These are phyloP conservation scores for Pseudohalonectria lignicola DNA, from an alignment of 2,329 filamentous ascomycete genomes.

Conservation along the genomic window DNA sequence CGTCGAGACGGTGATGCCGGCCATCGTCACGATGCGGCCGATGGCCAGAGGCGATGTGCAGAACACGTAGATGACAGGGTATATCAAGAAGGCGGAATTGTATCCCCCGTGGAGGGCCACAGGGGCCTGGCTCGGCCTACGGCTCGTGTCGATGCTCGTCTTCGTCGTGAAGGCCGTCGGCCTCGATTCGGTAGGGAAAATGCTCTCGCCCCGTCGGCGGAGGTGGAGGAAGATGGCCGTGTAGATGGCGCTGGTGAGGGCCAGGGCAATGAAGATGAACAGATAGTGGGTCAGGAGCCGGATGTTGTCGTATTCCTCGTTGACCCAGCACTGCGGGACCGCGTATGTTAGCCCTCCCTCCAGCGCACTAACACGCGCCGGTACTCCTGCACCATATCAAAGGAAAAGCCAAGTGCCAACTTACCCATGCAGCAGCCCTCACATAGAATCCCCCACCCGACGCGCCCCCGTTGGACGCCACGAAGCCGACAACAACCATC, in stretches of 20 bases:
- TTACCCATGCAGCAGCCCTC: slow-evolving; percentile 41
- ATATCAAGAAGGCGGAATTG: slow-evolving; percentile 40
- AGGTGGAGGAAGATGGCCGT: slow-evolving; percentile 23
- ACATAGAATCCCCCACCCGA: slow-evolving; percentile 30
- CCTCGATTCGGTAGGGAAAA: slow-evolving; percentile 1
- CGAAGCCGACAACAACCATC: slow-evolving; percentile 28
- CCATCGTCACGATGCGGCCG: slow-evolving; percentile 46
- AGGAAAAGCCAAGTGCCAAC: too few species aligned
- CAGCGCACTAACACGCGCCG: too few species aligned
- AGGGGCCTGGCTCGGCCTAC: background rate
- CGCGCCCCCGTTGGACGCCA: slow-evolving; percentile 13
- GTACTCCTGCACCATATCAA: too few species aligned
- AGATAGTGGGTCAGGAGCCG: slow-evolving; percentile 51
- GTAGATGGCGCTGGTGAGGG: slow-evolving; percentile 23
- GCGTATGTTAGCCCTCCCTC: too few species aligned
- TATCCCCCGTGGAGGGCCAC: slow-evolving; percentile 7
- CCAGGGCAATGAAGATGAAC: slow-evolving; percentile 41
- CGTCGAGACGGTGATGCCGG: slow-evolving; percentile 31
- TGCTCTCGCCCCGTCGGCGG: too few species aligned
- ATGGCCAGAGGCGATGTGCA: slow-evolving; percentile 50
- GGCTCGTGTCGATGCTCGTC: too few species aligned
- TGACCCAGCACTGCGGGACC: slow-evolving; percentile 61
- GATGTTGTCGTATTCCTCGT: slow-evolving; percentile 34
- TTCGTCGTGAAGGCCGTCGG: background rate
- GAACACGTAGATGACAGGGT: slow-evolving; percentile 50